Evolutionary conservation across 768 basidiomycete genomes (phyloP), one percentile per base, ranked within the genome.

Genomic region (Floccularia luteovirens): DNA sequence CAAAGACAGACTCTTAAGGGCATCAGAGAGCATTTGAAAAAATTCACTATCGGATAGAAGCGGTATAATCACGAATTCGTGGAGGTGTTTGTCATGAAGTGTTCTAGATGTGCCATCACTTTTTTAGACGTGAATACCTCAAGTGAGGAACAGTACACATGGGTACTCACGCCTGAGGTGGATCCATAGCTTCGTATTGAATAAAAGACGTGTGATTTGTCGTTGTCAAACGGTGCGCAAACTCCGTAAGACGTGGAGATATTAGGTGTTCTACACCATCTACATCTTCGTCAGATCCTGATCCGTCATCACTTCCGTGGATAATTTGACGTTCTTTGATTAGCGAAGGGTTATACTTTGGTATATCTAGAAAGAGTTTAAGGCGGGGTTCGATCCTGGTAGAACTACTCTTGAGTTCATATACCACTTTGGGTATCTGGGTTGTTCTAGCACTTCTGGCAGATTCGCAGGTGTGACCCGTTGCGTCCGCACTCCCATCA

Each of bases 21-120:
- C 70, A 0, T 70, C 67, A 1, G 73, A 74, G 36, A 96, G 72
- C 20, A 88, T 70, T 16, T 77, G 69, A 58, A 90, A 87, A 64
- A 97, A 96, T 2, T 76, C 75, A 10, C 74, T 66, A 52, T 93
- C 90, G 24, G 86, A 79, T n/a, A 72, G 68, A 4, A 96, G 75
- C 2, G 87, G 82, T 24, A 94, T 82, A n/a, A n/a, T n/a, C 38
- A 88, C 69, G 5, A 90, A 55, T 50, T 91, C 83, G 5, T 62
- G 51, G 38, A 44, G 44, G 12, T 38, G 24, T 32, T 27, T 38
- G 31, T 11, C 38, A 4, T 28, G 12, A 39, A 35, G 30, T 5
- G 19, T n/a, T n/a, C n/a, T n/a, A n/a, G n/a, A n/a, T n/a, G 35
- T n/a, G 32, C 16, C n/a, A 24, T 20, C n/a, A 30, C 23, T 5